Evolutionary conservation across 495 filamentous ascomycete genomes (phyloP), one percentile per base, ranked within the genome.

Genomic region (Venustampulla echinocandica): DNA sequence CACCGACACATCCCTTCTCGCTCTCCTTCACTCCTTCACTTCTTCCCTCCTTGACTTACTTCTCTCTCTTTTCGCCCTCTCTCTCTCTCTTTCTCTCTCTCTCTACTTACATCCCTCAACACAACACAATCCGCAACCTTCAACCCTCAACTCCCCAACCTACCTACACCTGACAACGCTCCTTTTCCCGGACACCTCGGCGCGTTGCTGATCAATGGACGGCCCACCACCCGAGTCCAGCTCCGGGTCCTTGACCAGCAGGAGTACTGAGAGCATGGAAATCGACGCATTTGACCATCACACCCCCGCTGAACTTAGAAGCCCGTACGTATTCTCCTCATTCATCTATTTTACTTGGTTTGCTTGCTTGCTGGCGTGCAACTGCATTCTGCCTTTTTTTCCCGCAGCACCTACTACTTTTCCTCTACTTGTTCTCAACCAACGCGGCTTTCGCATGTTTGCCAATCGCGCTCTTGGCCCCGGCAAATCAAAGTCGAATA

Each of bases 241-340:
- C 39, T 57, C 54, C 9, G 50, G 19, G 30, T 57, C 54, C 3
- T 46, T 57, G 22, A 57, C 54, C 2, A 53, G 46, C 38, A 28
- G 37, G 14, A 57, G 50, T 27, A 49, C 49, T 1, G 49, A 50
- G 18, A 50, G 42, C 17, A 50, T 57, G 47, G 54, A 53, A 21
- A 35, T 54, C 7, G 50, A 53, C 14, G 27, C 17, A 18, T 18
- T 35, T 50, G 32, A 53, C 35, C 28, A 48, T 25, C 30, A 40
- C 37, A 40, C 37, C 17, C 37, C 37, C 10, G 37, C 37, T 21
- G 37, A 40, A 40, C 37, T 19, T 21, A 40, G 14, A 49, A 45
- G 54, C 49, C 41, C 52, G 54, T 52, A 37, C 14, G 21, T 36
- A 20, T 9, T 20, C 30, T 7, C 36, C 4, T 42, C 22, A 14